phyloP scores from a whole-genome alignment of 2,329 filamentous ascomycete species.

The Fusarium circinatum region DNA sequence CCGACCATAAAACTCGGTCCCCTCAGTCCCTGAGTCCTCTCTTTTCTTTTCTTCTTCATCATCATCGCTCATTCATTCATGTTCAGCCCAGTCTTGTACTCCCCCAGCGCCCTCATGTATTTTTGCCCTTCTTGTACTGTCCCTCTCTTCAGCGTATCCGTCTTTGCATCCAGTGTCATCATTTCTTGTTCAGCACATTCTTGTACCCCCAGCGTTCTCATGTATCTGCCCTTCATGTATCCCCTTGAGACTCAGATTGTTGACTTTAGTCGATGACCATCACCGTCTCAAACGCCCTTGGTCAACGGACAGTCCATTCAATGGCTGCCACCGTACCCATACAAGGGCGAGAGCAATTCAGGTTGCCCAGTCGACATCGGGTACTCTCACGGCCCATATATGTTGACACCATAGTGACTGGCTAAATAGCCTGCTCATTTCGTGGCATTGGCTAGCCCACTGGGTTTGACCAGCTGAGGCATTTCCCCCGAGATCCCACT shows the following conservation, averaged over 20 bases:
- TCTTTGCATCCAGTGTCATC: not conserved
- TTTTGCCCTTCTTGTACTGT: not conserved
- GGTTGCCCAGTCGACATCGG: too few relatives aligned
- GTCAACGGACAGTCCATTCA: not conserved
- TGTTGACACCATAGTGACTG: not conserved
- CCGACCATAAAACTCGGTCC: not conserved
- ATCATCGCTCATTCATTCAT: not conserved
- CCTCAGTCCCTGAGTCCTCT: not conserved
- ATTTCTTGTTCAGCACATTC: not conserved
- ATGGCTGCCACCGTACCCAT: not conserved
- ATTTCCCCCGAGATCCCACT: slow-evolving; percentile 3
- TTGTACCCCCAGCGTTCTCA: not conserved
- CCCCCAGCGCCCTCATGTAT: not conserved
- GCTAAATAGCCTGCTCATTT: slow-evolving; percentile 3
- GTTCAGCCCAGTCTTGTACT: not conserved
- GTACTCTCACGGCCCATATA: too few relatives aligned
- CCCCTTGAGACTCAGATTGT: slow-evolving; percentile 14
- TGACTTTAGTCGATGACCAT: slow-evolving; percentile 19
- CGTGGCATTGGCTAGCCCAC: not conserved
- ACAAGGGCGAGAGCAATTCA: not conserved
- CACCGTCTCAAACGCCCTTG: not conserved
- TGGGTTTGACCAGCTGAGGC: not conserved
- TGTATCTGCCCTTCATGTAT: not conserved
- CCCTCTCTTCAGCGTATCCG: not conserved
- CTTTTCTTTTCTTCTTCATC: not conserved